Conservation (phyloP, 257 asterid genomes). For the Ajuga chamaepitys region DNA sequence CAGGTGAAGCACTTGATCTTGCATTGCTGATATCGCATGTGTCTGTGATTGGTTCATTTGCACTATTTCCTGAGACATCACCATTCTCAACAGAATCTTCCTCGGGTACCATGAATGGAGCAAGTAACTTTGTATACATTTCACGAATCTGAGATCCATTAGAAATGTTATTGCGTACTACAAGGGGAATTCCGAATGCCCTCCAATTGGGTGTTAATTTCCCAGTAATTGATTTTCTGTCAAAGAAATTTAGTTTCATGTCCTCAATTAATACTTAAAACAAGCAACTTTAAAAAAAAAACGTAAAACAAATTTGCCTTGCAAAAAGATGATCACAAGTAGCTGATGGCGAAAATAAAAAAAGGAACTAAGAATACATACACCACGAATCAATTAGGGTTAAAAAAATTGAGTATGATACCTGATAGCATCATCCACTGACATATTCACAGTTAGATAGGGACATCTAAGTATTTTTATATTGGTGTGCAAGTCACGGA, state of each 20-base stretch:
- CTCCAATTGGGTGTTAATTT: conserved; percentile 43
- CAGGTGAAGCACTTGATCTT: conserved; percentile 25
- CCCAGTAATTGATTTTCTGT: conserved; percentile 51
- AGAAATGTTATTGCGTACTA: conserved; percentile 39
- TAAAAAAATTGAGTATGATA: background rate
- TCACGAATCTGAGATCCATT: conserved; percentile 54
- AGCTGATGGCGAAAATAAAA: conserved; percentile 1
- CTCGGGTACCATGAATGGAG: conserved; percentile 44
- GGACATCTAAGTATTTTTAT: conserved; percentile 7
- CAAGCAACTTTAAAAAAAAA: background rate
- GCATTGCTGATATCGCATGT: conserved; percentile 25
- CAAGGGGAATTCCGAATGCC: conserved; percentile 74
- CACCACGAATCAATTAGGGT: background rate
- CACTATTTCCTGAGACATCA: conserved; percentile 23
- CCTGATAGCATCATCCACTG: conserved; percentile 5
- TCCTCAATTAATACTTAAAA: conserved; percentile 7
- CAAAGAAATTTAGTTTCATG: conserved; percentile 15
- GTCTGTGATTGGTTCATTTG: conserved; percentile 30
- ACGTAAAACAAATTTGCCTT: background rate
- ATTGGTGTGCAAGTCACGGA: conserved; percentile 10
- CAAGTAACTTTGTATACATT: conserved; percentile 44
- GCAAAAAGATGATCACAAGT: conserved; percentile 7
- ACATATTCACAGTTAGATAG: background rate
- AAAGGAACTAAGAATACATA: background rate
- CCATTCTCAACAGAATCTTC: conserved; percentile 25